Base-by-base conservation (phyloP, 1,284 basidiomycete species). In the Inonotus hispidus region DNA sequence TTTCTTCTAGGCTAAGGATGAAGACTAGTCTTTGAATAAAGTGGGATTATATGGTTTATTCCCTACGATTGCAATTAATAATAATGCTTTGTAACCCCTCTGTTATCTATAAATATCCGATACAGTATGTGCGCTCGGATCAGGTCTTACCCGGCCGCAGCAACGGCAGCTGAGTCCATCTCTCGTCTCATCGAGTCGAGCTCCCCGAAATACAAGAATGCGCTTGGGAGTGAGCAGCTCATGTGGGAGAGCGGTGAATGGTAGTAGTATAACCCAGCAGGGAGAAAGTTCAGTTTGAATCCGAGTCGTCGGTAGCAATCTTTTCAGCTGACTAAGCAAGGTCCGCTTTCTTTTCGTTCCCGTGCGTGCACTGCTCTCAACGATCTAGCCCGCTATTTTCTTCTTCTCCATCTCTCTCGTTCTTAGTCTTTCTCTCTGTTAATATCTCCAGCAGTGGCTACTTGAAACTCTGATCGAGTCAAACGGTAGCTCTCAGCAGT, bases 321-420 rank as follows among this genome's bases (percentile, higher is more conserved):
- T 10, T 14, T 23, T 27, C n/a, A 11, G 27, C 23, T 39, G 53
- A 55, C 53, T 55, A 55, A 39, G 37, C 37, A 55, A 27, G 53
- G 53, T 55, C 23, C 53, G 25, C 41, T 55, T 41, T 2, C n/a
- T 19, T 19, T 13, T 45, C 37, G 11, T 41, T 13, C 41, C 27
- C n/a, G 29, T 55, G 35, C 14, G 2, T n/a, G 16, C 53, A n/a
- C 25, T 41, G 19, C 23, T 39, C 38, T 41, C 13, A 23, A 16
- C 10, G 39, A 21, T 55, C 53, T 37, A 41, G 29, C 39, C 32
- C 27, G 32, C 41, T 47, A 37, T 49, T 58, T 58, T 58, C 46
- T 19, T 25, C 39, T 32, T 32, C n/a, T 58, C 27, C 27, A 7
- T 21, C 56, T 46, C 41, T 43, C 21, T 58, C 43, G n/a, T 25